Evolutionary conservation across 225 moss, liverwort and hornwort species (phyloP).

Genomic region (Straminergon stramineum): DNA sequence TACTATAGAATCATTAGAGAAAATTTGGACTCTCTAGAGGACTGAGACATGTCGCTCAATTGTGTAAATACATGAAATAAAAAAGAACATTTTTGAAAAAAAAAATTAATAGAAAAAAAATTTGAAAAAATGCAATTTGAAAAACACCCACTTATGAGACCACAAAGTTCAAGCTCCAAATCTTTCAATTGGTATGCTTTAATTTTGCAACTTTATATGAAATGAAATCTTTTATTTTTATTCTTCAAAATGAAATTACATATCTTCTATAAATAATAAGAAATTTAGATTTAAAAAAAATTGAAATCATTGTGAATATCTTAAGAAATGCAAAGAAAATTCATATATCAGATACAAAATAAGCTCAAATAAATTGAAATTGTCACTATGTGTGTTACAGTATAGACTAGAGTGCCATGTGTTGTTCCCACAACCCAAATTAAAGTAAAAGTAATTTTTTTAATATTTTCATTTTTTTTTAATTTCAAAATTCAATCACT

Average conservation of each 20-base stretch:
- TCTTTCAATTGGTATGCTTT: neutral
- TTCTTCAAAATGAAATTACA: neutral
- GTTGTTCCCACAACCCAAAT: no score
- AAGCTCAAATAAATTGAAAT: neutral
- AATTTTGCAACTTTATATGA: neutral
- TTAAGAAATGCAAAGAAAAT: neutral
- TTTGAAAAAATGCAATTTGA: no score
- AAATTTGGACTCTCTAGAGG: no score
- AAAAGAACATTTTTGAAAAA: no score
- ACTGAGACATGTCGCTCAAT: no score
- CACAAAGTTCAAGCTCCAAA: neutral
- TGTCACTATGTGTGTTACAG: neutral
- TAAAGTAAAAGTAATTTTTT: no score
- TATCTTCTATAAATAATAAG: neutral
- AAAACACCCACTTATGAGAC: neutral
- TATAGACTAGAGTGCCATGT: neutral
- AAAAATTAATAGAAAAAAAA: no score
- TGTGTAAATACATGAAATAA: no score
- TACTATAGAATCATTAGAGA: no score
- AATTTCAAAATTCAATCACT: no score
- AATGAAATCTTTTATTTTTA: neutral
- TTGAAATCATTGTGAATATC: neutral
- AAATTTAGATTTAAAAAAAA: neutral
- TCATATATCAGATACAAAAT: neutral
- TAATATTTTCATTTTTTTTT: no score